Evolutionary conservation across 148 eudicot genomes (phyloP), one percentile per base, ranked within the genome.

Genomic region (Spergularia marina): DNA sequence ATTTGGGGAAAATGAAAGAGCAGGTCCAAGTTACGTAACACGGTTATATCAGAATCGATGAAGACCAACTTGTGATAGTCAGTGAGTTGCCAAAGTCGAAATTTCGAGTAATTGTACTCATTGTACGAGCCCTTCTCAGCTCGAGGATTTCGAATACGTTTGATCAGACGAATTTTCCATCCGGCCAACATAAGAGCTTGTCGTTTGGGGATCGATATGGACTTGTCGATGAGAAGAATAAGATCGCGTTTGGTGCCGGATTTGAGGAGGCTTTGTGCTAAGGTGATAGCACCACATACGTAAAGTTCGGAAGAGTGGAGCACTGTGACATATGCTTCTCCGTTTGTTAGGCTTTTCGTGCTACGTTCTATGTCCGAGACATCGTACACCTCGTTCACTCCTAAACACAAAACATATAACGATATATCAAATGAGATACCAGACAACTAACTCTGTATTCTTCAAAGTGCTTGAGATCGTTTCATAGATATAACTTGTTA

Each of bases 41-140:
- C 84, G 49, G 88, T 53, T 68, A 95, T 84, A 77, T 95, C 98
- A 2, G 98, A 72, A 17, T 95, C 98, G 21, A 95, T 88, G 86
- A 95, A 95, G 72, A 95, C 83, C 68, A 95, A 71, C 70, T 95
- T 92, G 44, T 82, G 79, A 73, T 91, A 95, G 71, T 92, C 93
- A 1, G 94, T 86, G 20, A 95, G 87, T 68, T 92, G 97, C 98
- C 98, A 95, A 1, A 95, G 85, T 1, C 98, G 75, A 73, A 95
- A 92, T 75, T 95, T 95, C 72, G 96, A 90, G 80, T 95, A 95
- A 70, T 95, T 95, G 84, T 90, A 95, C 80, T 95, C 97, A 39
- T 95, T 95, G 87, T 95, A 95, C 4, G 97, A 73, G 47, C 83
- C 60, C 7, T 85, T 87, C 51, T 85, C 85, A 1, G 97, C 97